Evolutionary conservation across 2,329 filamentous ascomycete species (phyloP), one percentile per base, ranked within the genome.

Genomic region (Elsinoe australis): DNA sequence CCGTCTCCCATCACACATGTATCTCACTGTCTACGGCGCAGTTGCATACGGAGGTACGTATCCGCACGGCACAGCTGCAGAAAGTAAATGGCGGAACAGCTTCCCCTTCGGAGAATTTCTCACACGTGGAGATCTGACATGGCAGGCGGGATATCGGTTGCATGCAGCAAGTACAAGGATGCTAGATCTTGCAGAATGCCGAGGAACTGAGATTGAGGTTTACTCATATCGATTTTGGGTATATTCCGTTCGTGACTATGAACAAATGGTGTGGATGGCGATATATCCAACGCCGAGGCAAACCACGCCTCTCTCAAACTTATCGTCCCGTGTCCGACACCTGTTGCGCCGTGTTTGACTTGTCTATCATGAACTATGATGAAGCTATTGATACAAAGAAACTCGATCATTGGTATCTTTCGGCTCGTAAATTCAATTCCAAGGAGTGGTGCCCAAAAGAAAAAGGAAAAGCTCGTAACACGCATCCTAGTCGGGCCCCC

Each of bases 401-500:
- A 44, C 19, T 44, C 18, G 39, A 44, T 44, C 39, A 44, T 44
- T 44, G 39, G 39, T 44, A 44, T 44, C 39, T 44, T 32, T 44
- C 39, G 26, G 39, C 26, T 44, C 39, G 39, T 44, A 21, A 44
- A 15, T 29, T 29, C 12, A 44, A 44, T 28, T 24, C 28, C 24
- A 44, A 10, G 19, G 14, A 29, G 17, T 19, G n/a, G 24, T 24
- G 19, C 39, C 39, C 39, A 21, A 44, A 44, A 15, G 17, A n/a
- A 18, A 42, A 44, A 15, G 28, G 19, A 44, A 9, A 26, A 44
- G 39, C 24, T 32, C 15, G 35, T 44, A 3, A 24, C 28, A 24
- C 21, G 14, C 19, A 26, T 26, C 26, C 10, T 8, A 8, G 21
- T 41, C 10, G 36, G n/a, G n/a, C n/a, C n/a, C n/a, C n/a, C n/a